Evolutionary conservation across 768 basidiomycete genomes (phyloP).

Genomic region (Lactifluus rugatus): DNA sequence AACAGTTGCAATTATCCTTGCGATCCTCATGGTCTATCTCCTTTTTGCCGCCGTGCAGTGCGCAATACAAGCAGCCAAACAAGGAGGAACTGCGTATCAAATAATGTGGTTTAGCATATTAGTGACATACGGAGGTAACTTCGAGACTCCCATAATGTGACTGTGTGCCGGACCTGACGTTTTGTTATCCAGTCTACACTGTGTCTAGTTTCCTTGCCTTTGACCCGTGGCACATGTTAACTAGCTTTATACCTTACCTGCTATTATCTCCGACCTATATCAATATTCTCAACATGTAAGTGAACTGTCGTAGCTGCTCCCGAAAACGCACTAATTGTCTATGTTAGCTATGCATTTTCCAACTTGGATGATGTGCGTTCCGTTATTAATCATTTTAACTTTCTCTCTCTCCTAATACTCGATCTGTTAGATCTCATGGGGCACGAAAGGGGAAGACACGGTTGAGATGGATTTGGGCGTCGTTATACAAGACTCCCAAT

Average conservation of each 20-base stretch:
- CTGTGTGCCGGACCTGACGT: neutral
- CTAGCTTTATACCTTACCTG: conserved; percentile 83
- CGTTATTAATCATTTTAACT: neutral
- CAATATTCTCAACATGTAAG: conserved; percentile 69
- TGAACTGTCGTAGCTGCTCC: neutral
- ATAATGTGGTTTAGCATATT: conserved; percentile 77
- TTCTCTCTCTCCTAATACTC: conserved; percentile 4
- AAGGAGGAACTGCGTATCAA: conserved; percentile 57
- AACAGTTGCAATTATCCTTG: conserved; percentile 61
- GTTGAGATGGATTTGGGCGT: conserved; percentile 73
- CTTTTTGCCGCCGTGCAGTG: conserved; percentile 75
- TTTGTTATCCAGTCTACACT: conserved; percentile 48
- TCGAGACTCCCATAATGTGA: neutral
- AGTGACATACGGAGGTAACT: conserved; percentile 74
- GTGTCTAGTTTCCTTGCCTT: conserved; percentile 72
- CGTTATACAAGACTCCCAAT: conserved; percentile 69
- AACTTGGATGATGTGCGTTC: conserved; percentile 72
- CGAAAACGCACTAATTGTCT: conserved; percentile 2
- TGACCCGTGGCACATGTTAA: conserved; percentile 95
- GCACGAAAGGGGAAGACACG: conserved; percentile 82
- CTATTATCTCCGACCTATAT: conserved; percentile 76
- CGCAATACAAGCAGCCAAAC: conserved; percentile 56
- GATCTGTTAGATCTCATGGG: conserved; percentile 69
- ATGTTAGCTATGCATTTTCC: conserved; percentile 66
- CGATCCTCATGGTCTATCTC: conserved; percentile 75